A percentile compares a stretch with the other conserved stretches of the same genome.
phyloP scores from a whole-genome alignment of 192 early-diverging fungal species.

The Diversispora epigaea region DNA sequence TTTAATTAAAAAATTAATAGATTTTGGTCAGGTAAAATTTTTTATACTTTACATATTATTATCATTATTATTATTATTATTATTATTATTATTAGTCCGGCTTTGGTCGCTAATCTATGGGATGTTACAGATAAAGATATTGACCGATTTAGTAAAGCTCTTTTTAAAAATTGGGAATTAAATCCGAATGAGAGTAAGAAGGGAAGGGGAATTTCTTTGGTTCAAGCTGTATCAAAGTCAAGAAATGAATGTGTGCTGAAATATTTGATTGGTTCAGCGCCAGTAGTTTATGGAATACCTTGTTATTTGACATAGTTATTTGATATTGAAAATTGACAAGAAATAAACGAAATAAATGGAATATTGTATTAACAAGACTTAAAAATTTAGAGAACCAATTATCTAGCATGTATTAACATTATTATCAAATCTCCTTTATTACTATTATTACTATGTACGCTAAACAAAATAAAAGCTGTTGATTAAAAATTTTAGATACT shows the following conservation, averaged over 20 bases:
- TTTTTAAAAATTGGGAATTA: constrained; percentile 77
- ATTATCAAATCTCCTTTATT: too few relatives aligned
- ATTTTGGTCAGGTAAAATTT: constrained; percentile 37
- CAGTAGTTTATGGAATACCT: constrained; percentile 93
- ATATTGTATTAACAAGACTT: too few relatives aligned
- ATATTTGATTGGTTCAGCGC: constrained; percentile 88
- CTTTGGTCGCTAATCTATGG: constrained; percentile 94
- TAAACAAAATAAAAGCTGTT: too few relatives aligned
- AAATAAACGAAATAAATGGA: too few relatives aligned
- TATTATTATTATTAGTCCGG: constrained; percentile 48
- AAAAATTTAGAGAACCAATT: too few relatives aligned
- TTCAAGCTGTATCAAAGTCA: constrained; percentile 70
- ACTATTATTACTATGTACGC: too few relatives aligned
- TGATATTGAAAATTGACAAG: background rate
- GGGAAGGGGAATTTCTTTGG: constrained; percentile 52
- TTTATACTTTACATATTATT: background rate
- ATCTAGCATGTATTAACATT: too few relatives aligned
- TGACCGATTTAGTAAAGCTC: constrained; percentile 75
- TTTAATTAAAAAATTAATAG: constrained; percentile 41
- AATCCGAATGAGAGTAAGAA: constrained; percentile 26
- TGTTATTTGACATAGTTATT: constrained; percentile 39
- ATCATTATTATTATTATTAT: background rate
- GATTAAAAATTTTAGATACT: too few relatives aligned
- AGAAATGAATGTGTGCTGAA: constrained; percentile 73
- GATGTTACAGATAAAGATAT: constrained; percentile 97